Evolutionary conservation across 75 land plant species (phyloP), one percentile per base, ranked within the genome.

Genomic region (Isoetes taiwanensis): DNA sequence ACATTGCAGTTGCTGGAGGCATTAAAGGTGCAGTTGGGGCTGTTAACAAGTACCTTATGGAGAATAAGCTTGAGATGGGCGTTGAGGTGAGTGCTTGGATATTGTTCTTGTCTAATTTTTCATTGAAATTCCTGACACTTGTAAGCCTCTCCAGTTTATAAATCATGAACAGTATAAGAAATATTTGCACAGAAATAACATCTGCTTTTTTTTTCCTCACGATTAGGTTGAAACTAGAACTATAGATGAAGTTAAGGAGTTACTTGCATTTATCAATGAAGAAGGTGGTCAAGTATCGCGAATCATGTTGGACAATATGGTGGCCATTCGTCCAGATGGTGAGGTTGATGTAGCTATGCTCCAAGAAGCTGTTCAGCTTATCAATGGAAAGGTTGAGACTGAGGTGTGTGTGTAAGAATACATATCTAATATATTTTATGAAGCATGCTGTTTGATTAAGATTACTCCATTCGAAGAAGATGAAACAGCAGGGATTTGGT

Each of bases 281-380:
- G 71, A 67, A n/a, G 67, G 71, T 59, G 74, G 85, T 32, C 73
- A 64, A 1, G 75, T 93, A 62, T 81, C 90, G 23, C 63, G 98
- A 26, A 79, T 93, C 56, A 88, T 93, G 98, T 66, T 93, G 65
- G 98, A 93, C 66, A 93, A 93, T 62, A 93, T 93, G 98, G 85
- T 88, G 43, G 76, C 81, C 12, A 81, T 77, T 9, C 64, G 68
- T 26, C 69, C 81, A 38, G 59, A 77, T 70, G 95, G 90, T 4
- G 85, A 81, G 66, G 73, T 84, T 37, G 98, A 93, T 64, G 81
- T 84, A 11, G 80, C 89, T 14, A 81, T 93, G 95, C 81, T 93
- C 4, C 72, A 81, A 62, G 78, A 81, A 72, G 98, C 98, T 66
- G 96, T 87, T 32, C 52, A 75, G 14, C 34, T 93, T 41, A 75